These are phyloP conservation scores for Neurospora crassa DNA, from an alignment of 2,329 filamentous ascomycete species.

Conservation along the genomic window DNA sequence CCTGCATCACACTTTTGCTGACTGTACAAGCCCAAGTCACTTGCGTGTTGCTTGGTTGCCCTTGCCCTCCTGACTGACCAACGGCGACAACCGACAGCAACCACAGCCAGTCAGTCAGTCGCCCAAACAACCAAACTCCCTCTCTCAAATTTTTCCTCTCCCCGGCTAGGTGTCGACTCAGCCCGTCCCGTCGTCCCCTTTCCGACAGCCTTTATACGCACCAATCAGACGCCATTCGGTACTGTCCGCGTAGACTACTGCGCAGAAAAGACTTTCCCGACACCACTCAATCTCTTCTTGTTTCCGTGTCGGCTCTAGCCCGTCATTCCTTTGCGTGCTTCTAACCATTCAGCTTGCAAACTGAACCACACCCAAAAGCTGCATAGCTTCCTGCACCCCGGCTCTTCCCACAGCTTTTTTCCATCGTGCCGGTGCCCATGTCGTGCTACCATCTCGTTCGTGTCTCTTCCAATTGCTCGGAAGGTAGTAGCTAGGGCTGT, in stretches of 20 bases:
- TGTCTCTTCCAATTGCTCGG: not conserved
- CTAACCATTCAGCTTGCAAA: not conserved
- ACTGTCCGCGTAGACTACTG: not conserved
- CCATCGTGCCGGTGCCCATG: not conserved
- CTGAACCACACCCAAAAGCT: not conserved
- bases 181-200: not conserved
- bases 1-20: not conserved
- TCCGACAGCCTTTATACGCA: not conserved
- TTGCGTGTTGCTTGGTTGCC: not conserved
- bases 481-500: not conserved
- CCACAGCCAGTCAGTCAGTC: not conserved
- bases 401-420: not conserved
- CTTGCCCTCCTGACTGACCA: not conserved
- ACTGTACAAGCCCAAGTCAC: not conserved
- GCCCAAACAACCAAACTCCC: not conserved
- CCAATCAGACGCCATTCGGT: not conserved
- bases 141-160: not conserved
- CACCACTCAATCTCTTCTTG: not conserved
- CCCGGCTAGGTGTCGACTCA: not conserved
- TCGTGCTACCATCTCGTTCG: not conserved
- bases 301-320: not conserved
- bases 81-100: not conserved
- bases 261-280: not conserved
- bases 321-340: not conserved
- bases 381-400: not conserved